Evolutionary conservation across 1,139 yeast species (phyloP).

Genomic region (Kurtzmaniella quercitrusa): DNA sequence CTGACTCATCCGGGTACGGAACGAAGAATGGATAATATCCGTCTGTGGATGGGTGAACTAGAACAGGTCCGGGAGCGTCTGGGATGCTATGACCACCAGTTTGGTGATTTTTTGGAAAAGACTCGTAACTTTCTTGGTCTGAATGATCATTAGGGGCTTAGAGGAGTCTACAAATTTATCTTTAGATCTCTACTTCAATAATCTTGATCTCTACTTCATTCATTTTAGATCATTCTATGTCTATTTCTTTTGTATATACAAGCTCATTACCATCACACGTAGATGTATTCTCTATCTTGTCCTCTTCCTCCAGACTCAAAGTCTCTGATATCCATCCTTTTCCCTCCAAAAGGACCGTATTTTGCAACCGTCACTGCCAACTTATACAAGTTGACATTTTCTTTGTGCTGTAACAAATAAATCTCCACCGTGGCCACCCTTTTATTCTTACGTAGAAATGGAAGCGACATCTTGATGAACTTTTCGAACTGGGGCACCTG

Average conservation of each 20-base stretch:
- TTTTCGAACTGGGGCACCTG: conserved; percentile 2
- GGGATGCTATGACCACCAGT: conserved; percentile 25
- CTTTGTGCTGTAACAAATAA: conserved; percentile 21
- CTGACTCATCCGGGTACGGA: conserved; percentile 90
- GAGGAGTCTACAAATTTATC: too few relatives aligned
- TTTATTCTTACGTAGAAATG: conserved; percentile 19
- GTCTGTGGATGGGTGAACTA: conserved; percentile 72
- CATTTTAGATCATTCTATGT: not conserved
- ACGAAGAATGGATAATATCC: conserved; percentile 65
- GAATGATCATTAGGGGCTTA: too few relatives aligned
- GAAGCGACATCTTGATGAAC: conserved; percentile 33
- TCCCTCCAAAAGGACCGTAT: conserved; percentile 10
- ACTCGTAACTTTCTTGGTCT: conserved; percentile 17
- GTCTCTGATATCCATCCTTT: conserved; percentile 9
- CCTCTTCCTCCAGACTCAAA: conserved; percentile 5
- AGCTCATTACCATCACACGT: conserved; percentile 5
- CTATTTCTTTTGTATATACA: not conserved
- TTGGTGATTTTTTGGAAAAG: conserved; percentile 16
- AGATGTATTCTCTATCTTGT: not conserved
- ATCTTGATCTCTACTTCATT: too few relatives aligned
- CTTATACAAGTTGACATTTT: conserved; percentile 13
- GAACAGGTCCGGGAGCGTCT: conserved; percentile 33
- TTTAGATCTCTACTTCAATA: too few relatives aligned
- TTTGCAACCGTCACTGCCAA: conserved; percentile 26
- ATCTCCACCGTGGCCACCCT: conserved; percentile 33